phyloP scores from a whole-genome alignment of 306 rosid genomes.

The Prunus padus region DNA sequence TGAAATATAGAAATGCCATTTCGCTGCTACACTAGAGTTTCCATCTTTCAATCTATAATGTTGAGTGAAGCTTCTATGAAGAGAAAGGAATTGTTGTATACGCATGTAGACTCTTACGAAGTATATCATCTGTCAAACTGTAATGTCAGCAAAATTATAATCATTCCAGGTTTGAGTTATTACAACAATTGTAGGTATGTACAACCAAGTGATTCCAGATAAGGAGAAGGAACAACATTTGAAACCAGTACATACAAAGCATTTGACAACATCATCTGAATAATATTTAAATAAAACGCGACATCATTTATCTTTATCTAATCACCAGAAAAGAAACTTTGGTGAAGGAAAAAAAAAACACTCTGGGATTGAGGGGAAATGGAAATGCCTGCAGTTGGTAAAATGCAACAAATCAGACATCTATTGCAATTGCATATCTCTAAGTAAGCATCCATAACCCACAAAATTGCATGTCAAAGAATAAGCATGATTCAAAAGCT shows the following conservation, averaged over 20 bases:
- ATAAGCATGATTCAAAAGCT: neutral
- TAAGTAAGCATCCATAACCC: neutral
- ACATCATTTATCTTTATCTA: neutral
- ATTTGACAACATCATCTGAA: no score
- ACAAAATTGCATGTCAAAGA: neutral
- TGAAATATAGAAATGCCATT: neutral
- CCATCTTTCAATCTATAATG: neutral
- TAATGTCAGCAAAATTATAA: no score
- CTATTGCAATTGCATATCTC: neutral
- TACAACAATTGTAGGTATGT: no score
- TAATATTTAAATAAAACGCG: no score
- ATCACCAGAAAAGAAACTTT: no score
- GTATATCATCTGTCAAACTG: no score
- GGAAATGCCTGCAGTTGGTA: neutral
- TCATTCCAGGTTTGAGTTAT: no score
- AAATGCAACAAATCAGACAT: neutral
- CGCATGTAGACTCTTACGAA: neutral
- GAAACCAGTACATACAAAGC: no score
- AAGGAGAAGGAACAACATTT: no score
- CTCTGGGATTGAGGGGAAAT: neutral
- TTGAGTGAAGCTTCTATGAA: neutral
- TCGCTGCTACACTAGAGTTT: neutral
- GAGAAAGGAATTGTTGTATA: neutral
- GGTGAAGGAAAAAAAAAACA: neutral
- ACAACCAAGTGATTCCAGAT: no score